Conservation (phyloP, 129 eudicot species). For the Lactuca sativa region DNA sequence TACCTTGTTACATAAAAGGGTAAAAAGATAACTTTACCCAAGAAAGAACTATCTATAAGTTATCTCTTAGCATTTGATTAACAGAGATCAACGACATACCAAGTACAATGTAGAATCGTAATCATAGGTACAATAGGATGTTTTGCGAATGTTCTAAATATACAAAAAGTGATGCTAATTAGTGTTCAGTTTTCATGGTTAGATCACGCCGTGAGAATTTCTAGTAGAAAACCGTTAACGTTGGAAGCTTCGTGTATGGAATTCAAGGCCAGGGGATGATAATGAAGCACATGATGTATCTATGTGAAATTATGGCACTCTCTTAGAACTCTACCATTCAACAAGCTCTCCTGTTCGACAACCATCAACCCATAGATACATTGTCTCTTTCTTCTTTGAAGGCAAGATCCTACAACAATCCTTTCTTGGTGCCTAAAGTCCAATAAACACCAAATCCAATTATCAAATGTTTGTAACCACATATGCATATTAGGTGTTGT, state of each 20-base stretch:
- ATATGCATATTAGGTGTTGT: background rate
- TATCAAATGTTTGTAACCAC: background rate
- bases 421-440: constrained; percentile 67
- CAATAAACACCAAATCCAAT: background rate
- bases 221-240: background rate
- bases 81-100: constrained; percentile 14
- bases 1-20: background rate
- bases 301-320: constrained; percentile 17
- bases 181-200: constrained; percentile 11
- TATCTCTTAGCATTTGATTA: constrained; percentile 13
- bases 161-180: background rate
- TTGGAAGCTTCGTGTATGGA: background rate
- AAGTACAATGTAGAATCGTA: background rate
- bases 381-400: constrained; percentile 34
- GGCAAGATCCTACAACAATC: constrained; percentile 75
- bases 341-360: constrained; percentile 61
- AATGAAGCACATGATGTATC: background rate
- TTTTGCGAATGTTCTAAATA: background rate
- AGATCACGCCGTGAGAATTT: constrained; percentile 4
- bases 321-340: constrained; percentile 41
- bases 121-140: constrained; percentile 11
- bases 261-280: background rate
- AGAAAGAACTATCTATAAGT: background rate
- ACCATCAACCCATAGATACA: constrained; percentile 60
- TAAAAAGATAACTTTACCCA: too few relatives aligned